Conservation (phyloP, 495 filamentous ascomycete species). For the Neurospora discreta region DNA sequence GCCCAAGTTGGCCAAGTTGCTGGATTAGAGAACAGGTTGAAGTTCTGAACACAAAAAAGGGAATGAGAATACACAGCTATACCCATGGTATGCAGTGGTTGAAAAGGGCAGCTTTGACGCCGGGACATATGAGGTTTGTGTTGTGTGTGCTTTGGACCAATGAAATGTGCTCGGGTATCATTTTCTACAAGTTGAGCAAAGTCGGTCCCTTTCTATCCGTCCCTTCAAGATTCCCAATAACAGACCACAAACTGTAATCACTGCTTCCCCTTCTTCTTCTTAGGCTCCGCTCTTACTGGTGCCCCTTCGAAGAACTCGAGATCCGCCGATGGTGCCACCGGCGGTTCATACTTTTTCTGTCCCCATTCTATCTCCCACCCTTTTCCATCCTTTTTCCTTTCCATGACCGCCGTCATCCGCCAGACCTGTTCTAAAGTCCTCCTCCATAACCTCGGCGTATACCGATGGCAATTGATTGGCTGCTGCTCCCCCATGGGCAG, state of each 20-base stretch:
- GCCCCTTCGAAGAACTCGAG: slow-evolving; percentile 21
- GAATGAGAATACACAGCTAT: no score
- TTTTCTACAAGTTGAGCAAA: neutral
- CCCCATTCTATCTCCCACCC: slow-evolving; percentile 29
- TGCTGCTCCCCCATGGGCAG: slow-evolving; percentile 21
- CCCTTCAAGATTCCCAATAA: neutral
- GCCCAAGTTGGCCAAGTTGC: slow-evolving; percentile 42
- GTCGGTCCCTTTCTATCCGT: neutral
- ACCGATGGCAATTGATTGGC: slow-evolving; percentile 17
- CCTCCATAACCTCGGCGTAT: slow-evolving; percentile 14
- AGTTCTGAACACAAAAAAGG: neutral
- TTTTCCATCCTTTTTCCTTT: slow-evolving; percentile 9
- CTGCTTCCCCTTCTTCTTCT: neutral
- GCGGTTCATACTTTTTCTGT: neutral
- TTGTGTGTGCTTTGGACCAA: neutral
- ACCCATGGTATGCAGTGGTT: neutral
- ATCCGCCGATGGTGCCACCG: slow-evolving; percentile 6
- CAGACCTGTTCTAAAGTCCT: slow-evolving; percentile 25
- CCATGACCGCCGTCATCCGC: slow-evolving; percentile 21
- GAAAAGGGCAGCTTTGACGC: neutral
- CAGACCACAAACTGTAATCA: neutral
- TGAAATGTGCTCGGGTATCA: neutral
- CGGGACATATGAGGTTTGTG: neutral
- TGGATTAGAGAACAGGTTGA: slow-evolving; percentile 17
- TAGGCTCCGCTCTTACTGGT: neutral